Conservation (phyloP, 2,329 filamentous ascomycete species). For the Aphanocladium album region DNA sequence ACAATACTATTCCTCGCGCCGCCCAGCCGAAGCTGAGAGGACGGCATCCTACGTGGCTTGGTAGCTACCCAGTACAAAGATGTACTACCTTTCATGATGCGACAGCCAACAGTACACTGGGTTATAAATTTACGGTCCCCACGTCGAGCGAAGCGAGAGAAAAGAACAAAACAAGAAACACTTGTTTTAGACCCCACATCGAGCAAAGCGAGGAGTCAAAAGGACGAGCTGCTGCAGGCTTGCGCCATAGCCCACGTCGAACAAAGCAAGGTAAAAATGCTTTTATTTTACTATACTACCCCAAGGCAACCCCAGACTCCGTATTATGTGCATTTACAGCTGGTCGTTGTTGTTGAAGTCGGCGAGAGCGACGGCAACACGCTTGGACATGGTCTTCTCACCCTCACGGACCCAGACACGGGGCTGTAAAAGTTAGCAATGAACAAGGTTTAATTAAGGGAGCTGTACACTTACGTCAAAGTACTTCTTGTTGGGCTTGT, state of each 20-base stretch:
- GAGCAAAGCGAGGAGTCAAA: no score
- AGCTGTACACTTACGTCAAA: conserved; percentile 49
- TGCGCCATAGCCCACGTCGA: no score
- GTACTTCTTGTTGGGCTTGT: conserved; percentile 99
- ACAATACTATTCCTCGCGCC: neutral
- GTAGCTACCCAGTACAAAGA: no score
- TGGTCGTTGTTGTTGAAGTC: conserved; percentile 69
- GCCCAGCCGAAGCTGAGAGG: no score
- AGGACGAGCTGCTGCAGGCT: neutral
- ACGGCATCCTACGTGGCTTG: no score
- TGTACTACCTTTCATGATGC: no score
- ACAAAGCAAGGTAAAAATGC: no score
- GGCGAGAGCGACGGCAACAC: conserved; percentile 73
- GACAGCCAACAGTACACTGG: no score
- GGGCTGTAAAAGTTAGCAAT: conserved; percentile 45
- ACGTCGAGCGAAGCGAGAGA: no score
- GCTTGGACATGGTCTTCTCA: conserved; percentile 90
- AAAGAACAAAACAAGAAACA: no score
- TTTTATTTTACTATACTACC: neutral
- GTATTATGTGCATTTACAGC: conserved; percentile 23
- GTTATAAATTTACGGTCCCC: no score
- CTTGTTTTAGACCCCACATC: no score
- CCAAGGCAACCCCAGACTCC: neutral
- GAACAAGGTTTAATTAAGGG: conserved; percentile 3
- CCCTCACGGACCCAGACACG: conserved; percentile 95